Percentiles rank a stretch among this genome's conserved stretches.
phyloP scores from a whole-genome alignment of 306 rosid species.

The Luffa aegyptiaca region DNA sequence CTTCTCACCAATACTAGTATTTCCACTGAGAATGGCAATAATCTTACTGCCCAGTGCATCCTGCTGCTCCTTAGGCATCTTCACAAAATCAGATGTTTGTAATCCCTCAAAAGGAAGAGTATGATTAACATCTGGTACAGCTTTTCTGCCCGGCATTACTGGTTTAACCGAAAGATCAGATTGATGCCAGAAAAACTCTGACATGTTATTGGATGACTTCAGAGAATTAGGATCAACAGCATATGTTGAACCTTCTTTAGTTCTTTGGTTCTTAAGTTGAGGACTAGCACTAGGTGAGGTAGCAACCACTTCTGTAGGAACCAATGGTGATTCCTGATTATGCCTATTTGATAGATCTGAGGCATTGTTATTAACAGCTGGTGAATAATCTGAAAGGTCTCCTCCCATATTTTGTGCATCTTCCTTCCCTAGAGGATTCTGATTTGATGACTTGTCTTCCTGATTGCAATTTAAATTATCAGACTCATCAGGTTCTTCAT shows the following conservation, averaged over 20 bases:
- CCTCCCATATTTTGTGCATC: conserved; percentile 34
- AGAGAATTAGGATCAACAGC: conserved; percentile 50
- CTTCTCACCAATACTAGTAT: conserved; percentile 66
- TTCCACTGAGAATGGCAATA: conserved; percentile 58
- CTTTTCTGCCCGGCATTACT: conserved; percentile 91
- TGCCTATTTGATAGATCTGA: conserved; percentile 37
- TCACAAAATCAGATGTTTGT: conserved; percentile 68
- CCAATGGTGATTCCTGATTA: conserved; percentile 60
- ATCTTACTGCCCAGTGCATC: conserved; percentile 54
- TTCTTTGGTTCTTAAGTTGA: conserved; percentile 54
- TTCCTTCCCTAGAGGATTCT: conserved; percentile 43
- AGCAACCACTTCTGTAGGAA: conserved; percentile 39
- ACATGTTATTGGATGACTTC: conserved; percentile 42
- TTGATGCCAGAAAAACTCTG: conserved; percentile 82
- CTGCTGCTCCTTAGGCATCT: conserved; percentile 67
- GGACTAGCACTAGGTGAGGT: conserved; percentile 65
- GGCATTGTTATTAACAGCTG: conserved; percentile 28
- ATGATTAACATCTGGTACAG: conserved; percentile 53
- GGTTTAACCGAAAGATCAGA: conserved; percentile 96
- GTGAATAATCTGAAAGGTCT: conserved; percentile 35
- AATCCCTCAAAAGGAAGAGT: conserved; percentile 89
- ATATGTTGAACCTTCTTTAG: conserved; percentile 59
- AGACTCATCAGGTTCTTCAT: conserved; percentile 62
- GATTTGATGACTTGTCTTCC: conserved; percentile 38
- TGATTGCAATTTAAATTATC: conserved; percentile 37